Percentiles rank a stretch among this genome's conserved stretches.
These are phyloP conservation scores for Phaseolus lunatus DNA, from an alignment of 306 rosid species.

Conservation along the genomic window DNA sequence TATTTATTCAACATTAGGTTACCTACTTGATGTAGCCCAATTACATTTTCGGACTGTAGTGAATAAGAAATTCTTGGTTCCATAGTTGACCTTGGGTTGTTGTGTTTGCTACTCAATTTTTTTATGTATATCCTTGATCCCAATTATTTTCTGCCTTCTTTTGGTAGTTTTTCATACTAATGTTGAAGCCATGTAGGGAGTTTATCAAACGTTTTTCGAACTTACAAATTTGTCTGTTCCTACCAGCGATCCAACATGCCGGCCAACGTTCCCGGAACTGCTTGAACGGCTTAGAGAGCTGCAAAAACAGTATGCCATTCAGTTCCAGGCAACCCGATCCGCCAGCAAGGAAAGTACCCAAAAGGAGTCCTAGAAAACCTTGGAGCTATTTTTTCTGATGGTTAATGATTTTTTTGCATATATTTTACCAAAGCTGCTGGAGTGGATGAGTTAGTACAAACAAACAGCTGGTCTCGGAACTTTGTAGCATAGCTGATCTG, in stretches of 20 bases:
- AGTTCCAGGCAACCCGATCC: conserved; percentile 81
- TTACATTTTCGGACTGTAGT: conserved; percentile 7
- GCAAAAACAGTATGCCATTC: conserved; percentile 67
- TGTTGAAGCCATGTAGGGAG: conserved; percentile 1
- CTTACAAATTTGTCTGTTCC: conserved; percentile 43
- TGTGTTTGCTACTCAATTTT: not conserved
- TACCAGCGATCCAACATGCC: conserved; percentile 76
- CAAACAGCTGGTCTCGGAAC: conserved; percentile 47
- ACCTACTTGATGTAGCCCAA: conserved; percentile 17
- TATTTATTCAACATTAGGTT: conserved; percentile 8
- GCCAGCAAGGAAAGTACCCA: conserved; percentile 63
- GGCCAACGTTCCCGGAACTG: conserved; percentile 89
- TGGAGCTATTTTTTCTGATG: conserved; percentile 42
- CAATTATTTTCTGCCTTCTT: conserved; percentile 13
- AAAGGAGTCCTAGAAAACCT: conserved; percentile 64
- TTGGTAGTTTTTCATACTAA: conserved; percentile 4
- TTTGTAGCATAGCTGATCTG: conserved; percentile 34
- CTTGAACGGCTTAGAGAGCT: conserved; percentile 77
- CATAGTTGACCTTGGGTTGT: conserved; percentile 21
- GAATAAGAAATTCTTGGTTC: conserved; percentile 24
- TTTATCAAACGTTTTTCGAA: conserved; percentile 20
- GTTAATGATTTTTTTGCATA: conserved; percentile 41
- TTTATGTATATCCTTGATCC: conserved; percentile 1
- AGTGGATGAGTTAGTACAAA: conserved; percentile 22
- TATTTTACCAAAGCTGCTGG: conserved; percentile 35